These are phyloP conservation scores for Hypsizygus ulmarius DNA, from an alignment of 1,284 basidiomycete species.

Conservation along the genomic window DNA sequence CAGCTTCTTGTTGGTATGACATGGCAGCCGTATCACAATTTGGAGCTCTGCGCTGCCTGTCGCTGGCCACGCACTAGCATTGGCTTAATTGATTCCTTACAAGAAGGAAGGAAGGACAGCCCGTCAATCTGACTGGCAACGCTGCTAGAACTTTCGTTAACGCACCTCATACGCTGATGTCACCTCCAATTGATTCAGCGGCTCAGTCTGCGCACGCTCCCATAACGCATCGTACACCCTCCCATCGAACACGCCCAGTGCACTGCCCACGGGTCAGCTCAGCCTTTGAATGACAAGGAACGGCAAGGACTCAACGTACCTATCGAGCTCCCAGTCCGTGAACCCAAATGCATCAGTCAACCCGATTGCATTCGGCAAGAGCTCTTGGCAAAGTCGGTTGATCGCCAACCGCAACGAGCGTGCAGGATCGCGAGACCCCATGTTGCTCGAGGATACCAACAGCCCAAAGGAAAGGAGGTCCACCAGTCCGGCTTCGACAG, in stretches of 20 bases:
- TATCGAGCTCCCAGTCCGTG: conserved; percentile 75
- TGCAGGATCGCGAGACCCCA: conserved; percentile 40
- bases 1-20: no score
- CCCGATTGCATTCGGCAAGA: conserved; percentile 69
- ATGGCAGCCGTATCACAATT: conserved; percentile 14
- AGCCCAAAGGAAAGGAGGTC: conserved; percentile 60
- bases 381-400: conserved; percentile 43
- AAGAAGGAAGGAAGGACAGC: not conserved
- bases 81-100: conserved; percentile 46
- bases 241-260: conserved; percentile 65
- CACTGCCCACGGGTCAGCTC: conserved; percentile 32
- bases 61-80: conserved; percentile 45
- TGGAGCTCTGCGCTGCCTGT: conserved; percentile 26
- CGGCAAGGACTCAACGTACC: conserved; percentile 36
- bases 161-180: conserved; percentile 53
- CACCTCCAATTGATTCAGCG: conserved; percentile 55
- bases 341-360: conserved; percentile 77
- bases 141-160: not conserved
- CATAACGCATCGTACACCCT: conserved; percentile 70
- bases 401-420: conserved; percentile 55
- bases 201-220: conserved; percentile 61
- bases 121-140: not conserved
- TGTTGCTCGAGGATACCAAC: conserved; percentile 25
- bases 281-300: not conserved
- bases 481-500: conserved; percentile 50